phyloP scores from a whole-genome alignment of 2,329 filamentous ascomycete species.

The Ascosphaera acerosa region DNA sequence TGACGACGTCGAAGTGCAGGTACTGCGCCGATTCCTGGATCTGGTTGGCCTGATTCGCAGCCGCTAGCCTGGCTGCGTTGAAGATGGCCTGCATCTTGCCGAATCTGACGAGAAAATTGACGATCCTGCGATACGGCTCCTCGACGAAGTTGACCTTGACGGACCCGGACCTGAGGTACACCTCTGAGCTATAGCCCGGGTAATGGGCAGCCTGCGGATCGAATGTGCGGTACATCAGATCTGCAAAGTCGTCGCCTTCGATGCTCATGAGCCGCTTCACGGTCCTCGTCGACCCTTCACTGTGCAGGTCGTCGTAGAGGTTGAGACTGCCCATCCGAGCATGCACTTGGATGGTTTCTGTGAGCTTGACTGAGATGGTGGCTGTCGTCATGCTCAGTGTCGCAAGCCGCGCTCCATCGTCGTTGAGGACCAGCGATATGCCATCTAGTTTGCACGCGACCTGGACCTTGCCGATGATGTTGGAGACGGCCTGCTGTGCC shows the following conservation, averaged over 20 bases:
- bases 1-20: conserved; percentile 78
- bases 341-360: conserved; percentile 65
- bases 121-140: conserved; percentile 92
- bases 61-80: conserved; percentile 85
- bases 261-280: conserved; percentile 79
- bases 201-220: conserved; percentile 52
- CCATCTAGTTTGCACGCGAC: conserved; percentile 87
- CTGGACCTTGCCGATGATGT: conserved; percentile 44
- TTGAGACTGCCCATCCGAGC: conserved; percentile 70
- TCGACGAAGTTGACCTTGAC: conserved; percentile 94
- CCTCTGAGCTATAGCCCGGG: conserved; percentile 81
- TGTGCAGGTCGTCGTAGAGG: conserved; percentile 78
- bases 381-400: conserved; percentile 83
- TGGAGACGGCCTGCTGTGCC: conserved; percentile 10
- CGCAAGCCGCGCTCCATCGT: conserved; percentile 83
- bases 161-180: conserved; percentile 75
- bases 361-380: conserved; percentile 70
- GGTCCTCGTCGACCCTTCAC: conserved; percentile 60
- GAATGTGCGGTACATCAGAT: conserved; percentile 95
- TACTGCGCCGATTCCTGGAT: conserved; percentile 74
- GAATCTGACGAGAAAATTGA: conserved; percentile 95
- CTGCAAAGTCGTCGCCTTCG: conserved; percentile 79
- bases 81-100: conserved; percentile 99
- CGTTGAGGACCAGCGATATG: conserved; percentile 85
- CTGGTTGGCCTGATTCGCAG: conserved; percentile 77